Conservation (phyloP, 1,284 basidiomycete species). For the Cutaneotrichosporon sp. region DNA sequence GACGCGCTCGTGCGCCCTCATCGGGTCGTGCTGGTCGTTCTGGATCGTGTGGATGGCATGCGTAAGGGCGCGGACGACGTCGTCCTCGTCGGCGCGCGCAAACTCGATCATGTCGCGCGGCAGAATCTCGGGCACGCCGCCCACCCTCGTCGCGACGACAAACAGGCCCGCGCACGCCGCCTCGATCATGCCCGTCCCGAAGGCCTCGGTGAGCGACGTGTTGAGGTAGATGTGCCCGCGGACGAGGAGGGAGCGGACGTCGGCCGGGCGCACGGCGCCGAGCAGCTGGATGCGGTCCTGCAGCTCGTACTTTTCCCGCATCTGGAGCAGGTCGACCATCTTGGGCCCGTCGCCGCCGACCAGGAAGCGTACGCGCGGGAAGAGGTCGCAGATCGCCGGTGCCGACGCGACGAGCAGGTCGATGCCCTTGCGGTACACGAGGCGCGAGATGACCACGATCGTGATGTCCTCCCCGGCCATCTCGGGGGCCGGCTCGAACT, state of each 20-base stretch:
- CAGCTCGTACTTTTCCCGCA: conserved; percentile 85
- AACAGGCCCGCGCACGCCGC: conserved; percentile 93
- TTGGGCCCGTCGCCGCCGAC: conserved; percentile 96
- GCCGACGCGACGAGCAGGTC: conserved; percentile 91
- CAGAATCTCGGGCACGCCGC: conserved; percentile 93
- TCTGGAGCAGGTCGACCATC: conserved; percentile 90
- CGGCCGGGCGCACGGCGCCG: conserved; percentile 74
- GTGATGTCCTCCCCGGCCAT: conserved; percentile 58
- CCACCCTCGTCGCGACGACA: conserved; percentile 90
- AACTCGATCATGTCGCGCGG: conserved; percentile 94
- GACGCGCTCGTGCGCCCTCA: conserved; percentile 72
- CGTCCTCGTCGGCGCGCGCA: conserved; percentile 83
- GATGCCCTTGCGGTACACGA: conserved; percentile 95
- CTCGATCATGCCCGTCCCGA: conserved; percentile 94
- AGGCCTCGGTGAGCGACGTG: conserved; percentile 93
- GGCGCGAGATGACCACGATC: conserved; percentile 89
- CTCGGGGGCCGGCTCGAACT: conserved; percentile 66
- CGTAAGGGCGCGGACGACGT: conserved; percentile 79
- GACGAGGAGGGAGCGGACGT: conserved; percentile 79
- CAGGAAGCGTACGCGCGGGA: conserved; percentile 83
- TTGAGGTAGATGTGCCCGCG: conserved; percentile 91
- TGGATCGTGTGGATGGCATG: conserved; percentile 75
- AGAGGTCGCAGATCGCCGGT: conserved; percentile 80
- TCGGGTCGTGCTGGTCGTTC: conserved; percentile 71
- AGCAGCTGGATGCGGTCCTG: conserved; percentile 89